Evolutionary conservation across 2,329 filamentous ascomycete species (phyloP).

Genomic region (Hypocreales sp.): DNA sequence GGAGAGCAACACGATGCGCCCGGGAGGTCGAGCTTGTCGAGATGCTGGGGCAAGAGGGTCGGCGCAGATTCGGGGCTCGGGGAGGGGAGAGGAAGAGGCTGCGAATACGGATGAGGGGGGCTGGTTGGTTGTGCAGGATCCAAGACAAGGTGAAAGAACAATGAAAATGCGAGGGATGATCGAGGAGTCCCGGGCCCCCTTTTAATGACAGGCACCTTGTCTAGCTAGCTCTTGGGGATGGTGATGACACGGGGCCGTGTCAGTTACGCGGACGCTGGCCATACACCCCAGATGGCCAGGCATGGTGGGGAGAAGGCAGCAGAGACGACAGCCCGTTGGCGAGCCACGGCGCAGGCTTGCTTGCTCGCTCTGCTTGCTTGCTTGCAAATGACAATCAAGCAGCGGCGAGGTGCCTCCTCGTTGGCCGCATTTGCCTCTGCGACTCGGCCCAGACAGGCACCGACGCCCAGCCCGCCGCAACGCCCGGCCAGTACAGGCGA

Average conservation of each 20-base stretch:
- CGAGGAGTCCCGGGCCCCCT: constrained; percentile 11
- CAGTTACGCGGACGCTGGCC: constrained; percentile 2
- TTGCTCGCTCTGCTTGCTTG: constrained; percentile 3
- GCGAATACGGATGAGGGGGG: no score
- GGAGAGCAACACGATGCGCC: not conserved
- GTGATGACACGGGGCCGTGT: constrained; percentile 5
- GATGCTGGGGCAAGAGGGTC: constrained; percentile 6
- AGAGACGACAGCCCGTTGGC: constrained; percentile 3
- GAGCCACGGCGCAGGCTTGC: not conserved
- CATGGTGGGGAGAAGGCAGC: constrained; percentile 4
- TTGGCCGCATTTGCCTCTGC: no score
- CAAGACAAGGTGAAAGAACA: constrained; percentile 26
- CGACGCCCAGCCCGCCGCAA: constrained; percentile 1
- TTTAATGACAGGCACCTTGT: constrained; percentile 6
- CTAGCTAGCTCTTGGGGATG: not conserved
- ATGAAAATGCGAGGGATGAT: constrained; percentile 17
- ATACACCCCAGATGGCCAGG: constrained; percentile 3
- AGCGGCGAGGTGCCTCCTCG: constrained; percentile 1
- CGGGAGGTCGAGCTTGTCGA: not conserved
- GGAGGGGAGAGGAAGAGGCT: not conserved
- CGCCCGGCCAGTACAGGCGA: not conserved
- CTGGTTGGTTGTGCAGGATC: constrained; percentile 23
- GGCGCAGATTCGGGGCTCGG: constrained; percentile 6
- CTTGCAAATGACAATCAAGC: constrained; percentile 2
- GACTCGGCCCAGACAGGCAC: not conserved